These are phyloP conservation scores for Cucurbita pepo DNA, from an alignment of 306 rosid species.

Conservation along the genomic window DNA sequence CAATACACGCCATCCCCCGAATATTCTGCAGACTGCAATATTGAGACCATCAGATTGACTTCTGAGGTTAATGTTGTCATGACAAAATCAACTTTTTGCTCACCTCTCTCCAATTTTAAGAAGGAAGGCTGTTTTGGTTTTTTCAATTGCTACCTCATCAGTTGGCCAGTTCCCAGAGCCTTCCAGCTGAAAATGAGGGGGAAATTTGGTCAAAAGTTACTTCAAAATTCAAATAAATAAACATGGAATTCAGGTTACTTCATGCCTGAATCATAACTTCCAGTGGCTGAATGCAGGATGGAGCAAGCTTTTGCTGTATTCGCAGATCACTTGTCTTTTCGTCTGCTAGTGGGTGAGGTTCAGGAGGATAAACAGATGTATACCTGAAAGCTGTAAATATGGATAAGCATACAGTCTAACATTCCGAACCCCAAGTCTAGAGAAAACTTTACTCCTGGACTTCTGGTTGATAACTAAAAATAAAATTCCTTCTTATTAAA, in stretches of 20 bases:
- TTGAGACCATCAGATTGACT: constrained; percentile 14
- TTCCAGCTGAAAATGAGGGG: constrained; percentile 43
- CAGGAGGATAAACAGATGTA: constrained; percentile 88
- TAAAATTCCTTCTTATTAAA: not conserved
- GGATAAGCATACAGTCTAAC: constrained; percentile 1
- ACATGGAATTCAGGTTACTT: not conserved
- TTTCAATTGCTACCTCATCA: constrained; percentile 82
- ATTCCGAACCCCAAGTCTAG: not conserved
- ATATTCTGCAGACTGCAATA: constrained; percentile 62
- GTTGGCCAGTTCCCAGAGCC: constrained; percentile 98
- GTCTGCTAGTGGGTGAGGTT: constrained; percentile 63
- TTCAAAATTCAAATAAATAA: not conserved
- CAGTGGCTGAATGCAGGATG: constrained; percentile 72
- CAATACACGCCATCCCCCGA: constrained; percentile 64
- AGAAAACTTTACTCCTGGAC: not conserved
- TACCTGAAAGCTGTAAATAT: constrained; percentile 66
- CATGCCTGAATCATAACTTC: constrained; percentile 95
- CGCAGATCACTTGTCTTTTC: constrained; percentile 28
- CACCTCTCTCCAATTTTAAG: constrained; percentile 84
- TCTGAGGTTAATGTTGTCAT: constrained; percentile 1
- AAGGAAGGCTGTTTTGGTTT: constrained; percentile 81
- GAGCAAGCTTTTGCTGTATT: constrained; percentile 26
- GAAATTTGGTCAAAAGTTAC: constrained; percentile 12
- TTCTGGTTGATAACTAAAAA: not conserved
- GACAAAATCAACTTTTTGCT: constrained; percentile 2